Conservation (phyloP, 495 filamentous ascomycete genomes). For the Aspergillus coremiiformis region DNA sequence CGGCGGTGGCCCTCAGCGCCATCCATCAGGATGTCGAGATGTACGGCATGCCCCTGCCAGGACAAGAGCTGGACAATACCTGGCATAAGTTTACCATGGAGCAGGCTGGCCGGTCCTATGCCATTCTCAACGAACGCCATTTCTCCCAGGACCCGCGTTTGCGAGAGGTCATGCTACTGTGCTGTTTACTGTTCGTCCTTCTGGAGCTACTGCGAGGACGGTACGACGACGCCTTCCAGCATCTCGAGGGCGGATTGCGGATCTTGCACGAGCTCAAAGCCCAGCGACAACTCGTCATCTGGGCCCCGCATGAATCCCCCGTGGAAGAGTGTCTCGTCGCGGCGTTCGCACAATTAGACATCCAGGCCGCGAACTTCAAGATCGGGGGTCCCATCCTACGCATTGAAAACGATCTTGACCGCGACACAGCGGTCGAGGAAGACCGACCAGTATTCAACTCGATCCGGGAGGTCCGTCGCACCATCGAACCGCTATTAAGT, state of each 20-base stretch:
- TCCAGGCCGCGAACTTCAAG: constrained; percentile 3
- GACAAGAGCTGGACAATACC: constrained; percentile 7
- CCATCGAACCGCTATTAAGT: background rate
- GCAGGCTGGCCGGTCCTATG: constrained; percentile 2
- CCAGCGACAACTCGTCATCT: background rate
- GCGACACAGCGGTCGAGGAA: background rate
- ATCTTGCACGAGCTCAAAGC: constrained; percentile 12
- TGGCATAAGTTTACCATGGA: constrained; percentile 18
- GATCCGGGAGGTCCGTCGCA: background rate
- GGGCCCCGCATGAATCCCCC: background rate
- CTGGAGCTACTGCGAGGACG: background rate
- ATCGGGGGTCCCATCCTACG: background rate
- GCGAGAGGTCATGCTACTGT: background rate
- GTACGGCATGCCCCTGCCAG: constrained; percentile 14
- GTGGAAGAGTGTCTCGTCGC: background rate
- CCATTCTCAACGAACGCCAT: background rate
- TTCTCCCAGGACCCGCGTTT: background rate
- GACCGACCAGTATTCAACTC: background rate
- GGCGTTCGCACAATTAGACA: constrained; percentile 4
- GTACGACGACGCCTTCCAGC: constrained; percentile 2
- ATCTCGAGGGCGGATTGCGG: constrained; percentile 16
- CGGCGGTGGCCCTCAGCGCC: constrained; percentile 17
- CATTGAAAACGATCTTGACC: background rate
- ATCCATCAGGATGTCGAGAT: constrained; percentile 13
- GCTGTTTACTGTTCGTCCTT: background rate